Conservation (phyloP, 2,329 filamentous ascomycete genomes). For the Neonectria hederae region DNA sequence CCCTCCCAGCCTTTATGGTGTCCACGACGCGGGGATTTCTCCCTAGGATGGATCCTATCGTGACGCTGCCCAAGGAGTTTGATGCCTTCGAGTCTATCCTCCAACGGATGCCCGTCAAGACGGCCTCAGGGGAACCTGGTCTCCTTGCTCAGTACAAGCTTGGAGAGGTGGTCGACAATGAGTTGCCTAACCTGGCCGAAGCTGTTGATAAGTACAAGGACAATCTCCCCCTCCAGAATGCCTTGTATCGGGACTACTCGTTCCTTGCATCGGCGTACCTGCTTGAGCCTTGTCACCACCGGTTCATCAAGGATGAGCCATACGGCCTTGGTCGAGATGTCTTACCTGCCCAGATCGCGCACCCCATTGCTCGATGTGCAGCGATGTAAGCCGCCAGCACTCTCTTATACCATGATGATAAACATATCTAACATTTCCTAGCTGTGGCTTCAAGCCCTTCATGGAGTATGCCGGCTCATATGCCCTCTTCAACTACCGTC, state of each 20-base stretch:
- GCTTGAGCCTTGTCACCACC: slow-evolving; percentile 89
- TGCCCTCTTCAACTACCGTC: slow-evolving; percentile 74
- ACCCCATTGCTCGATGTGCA: slow-evolving; percentile 84
- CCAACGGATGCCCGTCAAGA: slow-evolving; percentile 82
- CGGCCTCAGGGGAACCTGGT: slow-evolving; percentile 75
- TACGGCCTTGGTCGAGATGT: slow-evolving; percentile 82
- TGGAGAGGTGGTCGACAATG: slow-evolving; percentile 76
- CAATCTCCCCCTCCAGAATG: slow-evolving; percentile 83
- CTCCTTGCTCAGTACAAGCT: slow-evolving; percentile 79
- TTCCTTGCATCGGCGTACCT: slow-evolving; percentile 91
- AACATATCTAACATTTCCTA: slow-evolving; percentile 30
- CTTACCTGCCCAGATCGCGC: slow-evolving; percentile 78
- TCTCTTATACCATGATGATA: neutral
- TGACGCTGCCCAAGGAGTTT: slow-evolving; percentile 77
- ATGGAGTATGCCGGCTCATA: slow-evolving; percentile 71
- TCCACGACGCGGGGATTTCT: slow-evolving; percentile 80
- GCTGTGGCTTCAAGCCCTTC: slow-evolving; percentile 84
- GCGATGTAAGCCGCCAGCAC: slow-evolving; percentile 74
- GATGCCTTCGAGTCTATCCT: slow-evolving; percentile 76
- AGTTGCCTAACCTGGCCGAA: slow-evolving; percentile 79
- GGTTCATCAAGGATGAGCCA: slow-evolving; percentile 72
- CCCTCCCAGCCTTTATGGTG: slow-evolving; percentile 80
- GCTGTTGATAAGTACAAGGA: slow-evolving; percentile 76
- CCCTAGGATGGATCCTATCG: slow-evolving; percentile 71
- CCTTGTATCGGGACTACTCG: slow-evolving; percentile 89